Base-by-base conservation (phyloP, 2,329 filamentous ascomycete genomes). In the Trichoderma koningii region DNA sequence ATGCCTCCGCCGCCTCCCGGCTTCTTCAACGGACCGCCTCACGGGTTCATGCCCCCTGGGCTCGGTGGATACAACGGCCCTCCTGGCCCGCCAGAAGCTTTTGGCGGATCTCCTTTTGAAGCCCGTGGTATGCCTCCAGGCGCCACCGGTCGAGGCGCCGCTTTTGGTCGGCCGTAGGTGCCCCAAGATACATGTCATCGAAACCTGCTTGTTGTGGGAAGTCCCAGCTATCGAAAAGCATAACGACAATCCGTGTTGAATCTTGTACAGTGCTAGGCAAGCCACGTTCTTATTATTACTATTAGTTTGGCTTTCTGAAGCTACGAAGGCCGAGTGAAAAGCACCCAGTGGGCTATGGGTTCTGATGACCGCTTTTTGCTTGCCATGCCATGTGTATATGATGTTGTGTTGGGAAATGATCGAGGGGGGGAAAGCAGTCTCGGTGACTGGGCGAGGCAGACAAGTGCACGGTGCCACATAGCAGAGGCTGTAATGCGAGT, bases 61-160 rank as follows among this genome's bases (percentile, higher is more conserved):
- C 82, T 87, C 73, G 81, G 78, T 52, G 83, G 81, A 14, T 88
- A 86, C 71, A 85, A 83, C 68, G 84, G 84, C 15, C 82, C 80
- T 26, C 76, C 76, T 3, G 78, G 74, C 2, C 81, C 79, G 1
- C 81, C 79, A 0, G 83, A 85, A 67, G 76, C 76, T 1, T 86
- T 83, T 57, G 73, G 70, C 66, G 81, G 79, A 6, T 73, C 74
- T 6, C 81, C 80, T 2, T 87, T 85, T 70, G 85, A 87, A 69
- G 81, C 79, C 51, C 81, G 84, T 57, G 82, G 82, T 28, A 83
- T 85, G 76, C 83, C 83, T 59, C 83, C 83, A 30, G 79, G 81
- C 17, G 81, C 81, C 38, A 73, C 73, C 51, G 73, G 74, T n/a
- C 73, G 76, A 19, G 75, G 76, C 4, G 71, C 73, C 30, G 71